phyloP scores from a whole-genome alignment of 2,329 filamentous ascomycete species.

The Xylaria sp. region DNA sequence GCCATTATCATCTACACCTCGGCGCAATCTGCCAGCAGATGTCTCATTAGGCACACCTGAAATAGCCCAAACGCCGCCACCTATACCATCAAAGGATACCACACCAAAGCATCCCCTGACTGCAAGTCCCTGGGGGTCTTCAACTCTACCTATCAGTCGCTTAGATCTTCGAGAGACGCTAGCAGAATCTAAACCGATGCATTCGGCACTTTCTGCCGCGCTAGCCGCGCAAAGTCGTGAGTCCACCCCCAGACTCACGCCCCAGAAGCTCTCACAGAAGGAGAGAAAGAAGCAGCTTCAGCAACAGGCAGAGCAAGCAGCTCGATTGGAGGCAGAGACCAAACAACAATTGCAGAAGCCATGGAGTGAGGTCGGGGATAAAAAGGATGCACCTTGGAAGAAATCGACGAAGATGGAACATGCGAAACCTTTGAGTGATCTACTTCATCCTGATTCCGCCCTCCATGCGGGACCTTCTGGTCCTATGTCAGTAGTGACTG shows the following conservation, averaged over 20 bases:
- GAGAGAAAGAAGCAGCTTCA: constrained; percentile 88
- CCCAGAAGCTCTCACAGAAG: constrained; percentile 84
- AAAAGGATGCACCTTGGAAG: constrained; percentile 73
- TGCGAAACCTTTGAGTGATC: constrained; percentile 63
- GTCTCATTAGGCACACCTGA: constrained; percentile 40
- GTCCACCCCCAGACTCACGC: constrained; percentile 51
- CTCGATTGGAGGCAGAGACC: constrained; percentile 51
- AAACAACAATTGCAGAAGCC: constrained; percentile 53
- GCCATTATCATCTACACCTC: constrained; percentile 50
- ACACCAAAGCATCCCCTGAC: constrained; percentile 37
- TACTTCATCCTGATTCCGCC: constrained; percentile 53
- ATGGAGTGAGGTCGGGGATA: constrained; percentile 59
- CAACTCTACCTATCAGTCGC: constrained; percentile 68
- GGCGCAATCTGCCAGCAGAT: constrained; percentile 55
- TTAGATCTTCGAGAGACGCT: constrained; percentile 83
- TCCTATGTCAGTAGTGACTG: constrained; percentile 57
- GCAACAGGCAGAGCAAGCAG: constrained; percentile 64
- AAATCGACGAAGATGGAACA: constrained; percentile 59
- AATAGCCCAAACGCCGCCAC: constrained; percentile 27
- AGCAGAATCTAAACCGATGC: constrained; percentile 62
- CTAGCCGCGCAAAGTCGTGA: constrained; percentile 64
- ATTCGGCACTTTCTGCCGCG: constrained; percentile 65
- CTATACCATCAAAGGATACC: constrained; percentile 30
- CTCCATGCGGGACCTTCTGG: constrained; percentile 48
- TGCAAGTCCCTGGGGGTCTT: constrained; percentile 61